Percentiles rank a stretch among this genome's conserved stretches.
phyloP scores from a whole-genome alignment of 2,329 filamentous ascomycete species.

The Aspergillus pseudoglaucus region DNA sequence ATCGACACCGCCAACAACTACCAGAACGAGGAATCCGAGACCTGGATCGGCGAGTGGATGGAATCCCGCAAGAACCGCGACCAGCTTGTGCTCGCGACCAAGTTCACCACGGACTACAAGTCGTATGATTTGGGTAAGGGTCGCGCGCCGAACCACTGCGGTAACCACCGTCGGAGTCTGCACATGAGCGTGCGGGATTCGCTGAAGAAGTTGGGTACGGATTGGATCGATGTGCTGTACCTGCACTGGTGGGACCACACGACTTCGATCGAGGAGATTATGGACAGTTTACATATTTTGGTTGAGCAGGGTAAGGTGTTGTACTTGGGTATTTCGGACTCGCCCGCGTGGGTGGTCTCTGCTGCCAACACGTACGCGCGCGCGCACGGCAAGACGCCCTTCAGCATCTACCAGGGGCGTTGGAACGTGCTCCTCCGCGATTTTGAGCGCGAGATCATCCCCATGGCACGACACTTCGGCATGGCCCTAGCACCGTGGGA shows the following conservation, averaged over 20 bases:
- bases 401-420: constrained; percentile 34
- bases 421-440: constrained; percentile 36
- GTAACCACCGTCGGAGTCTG: constrained; percentile 41
- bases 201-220: constrained; percentile 45
- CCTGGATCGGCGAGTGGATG: constrained; percentile 67
- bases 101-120: constrained; percentile 57
- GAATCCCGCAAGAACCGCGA: constrained; percentile 57
- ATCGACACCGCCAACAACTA: constrained; percentile 68
- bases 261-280: constrained; percentile 32
- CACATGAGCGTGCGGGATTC: constrained; percentile 39
- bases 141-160: constrained; percentile 38
- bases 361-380: constrained; percentile 37
- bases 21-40: constrained; percentile 57
- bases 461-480: constrained; percentile 35
- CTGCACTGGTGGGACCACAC: constrained; percentile 50
- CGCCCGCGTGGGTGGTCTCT: constrained; percentile 36
- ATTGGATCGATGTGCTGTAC: constrained; percentile 50
- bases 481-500: constrained; percentile 55
- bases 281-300: constrained; percentile 34
- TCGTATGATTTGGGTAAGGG: constrained; percentile 34
- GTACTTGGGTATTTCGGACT: constrained; percentile 37
- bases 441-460: constrained; percentile 38
- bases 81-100: constrained; percentile 66
- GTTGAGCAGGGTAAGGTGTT: constrained; percentile 36
- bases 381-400: constrained; percentile 33